Base-by-base conservation (phyloP, 179 eudicot species). In the Camellia oleifera region DNA sequence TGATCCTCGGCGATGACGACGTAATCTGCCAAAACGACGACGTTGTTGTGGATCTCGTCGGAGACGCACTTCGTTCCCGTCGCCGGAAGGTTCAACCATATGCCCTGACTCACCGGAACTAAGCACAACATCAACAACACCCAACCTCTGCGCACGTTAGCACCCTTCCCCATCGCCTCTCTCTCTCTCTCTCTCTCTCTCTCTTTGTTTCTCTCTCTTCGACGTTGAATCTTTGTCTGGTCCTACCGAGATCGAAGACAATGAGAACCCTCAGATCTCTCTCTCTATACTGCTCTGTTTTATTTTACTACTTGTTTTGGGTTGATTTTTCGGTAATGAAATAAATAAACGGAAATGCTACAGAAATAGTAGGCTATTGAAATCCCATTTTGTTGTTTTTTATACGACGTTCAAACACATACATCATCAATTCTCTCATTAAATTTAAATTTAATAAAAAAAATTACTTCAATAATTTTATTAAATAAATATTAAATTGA, bases 41-140 rank as follows among this genome's bases (percentile, higher is more conserved):
- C 95, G 78, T 93, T 89, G 81, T 85, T 93, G 70, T 93, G 98
- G 82, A 94, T 90, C 78, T 93, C 97, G 79, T 94, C 98, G 12
- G 97, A 91, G 10, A 94, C 95, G 69, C 98, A 94, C 86, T 93
- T 94, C 17, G 90, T 89, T 0, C 95, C 95, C 14, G 87, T 63
- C 74, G 86, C 75, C 42, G 97, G 95, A 6, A 94, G 83, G 83
- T 80, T 90, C 89, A 94, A 42, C 98, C 97, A 94, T 72, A 94
- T 85, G 48, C 83, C 88, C 40, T 80, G 79, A 58, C 81, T 64
- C 50, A 42, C 48, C 70, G 74, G 85, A 20, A 78, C 12, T 23
- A 82, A 52, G 42, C 5, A 4, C 26, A 83, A 23, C 74, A 77
- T 32, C 68, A 52, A 4, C 79, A 71, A 58, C 76, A 46, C n/a